phyloP scores from a whole-genome alignment of 2,329 filamentous ascomycete genomes.

The Trichoderma guizhouense region DNA sequence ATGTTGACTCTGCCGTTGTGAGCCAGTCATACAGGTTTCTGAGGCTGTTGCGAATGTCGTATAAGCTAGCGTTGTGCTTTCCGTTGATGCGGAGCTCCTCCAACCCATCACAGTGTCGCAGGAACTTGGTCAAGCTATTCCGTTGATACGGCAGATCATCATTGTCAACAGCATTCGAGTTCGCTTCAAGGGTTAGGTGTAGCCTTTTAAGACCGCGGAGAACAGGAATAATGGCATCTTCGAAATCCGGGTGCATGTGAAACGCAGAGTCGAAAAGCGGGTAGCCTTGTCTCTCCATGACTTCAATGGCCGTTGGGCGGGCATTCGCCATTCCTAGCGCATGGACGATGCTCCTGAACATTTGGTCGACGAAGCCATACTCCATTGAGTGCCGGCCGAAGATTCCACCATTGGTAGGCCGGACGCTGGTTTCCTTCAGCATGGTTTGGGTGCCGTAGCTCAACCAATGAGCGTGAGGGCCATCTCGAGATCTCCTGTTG shows the following conservation, averaged over 20 bases:
- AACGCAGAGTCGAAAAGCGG: slow-evolving; percentile 44
- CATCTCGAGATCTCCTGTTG: slow-evolving; percentile 47
- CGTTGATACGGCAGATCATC: background rate
- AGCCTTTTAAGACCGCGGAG: slow-evolving; percentile 46
- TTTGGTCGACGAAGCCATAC: slow-evolving; percentile 28
- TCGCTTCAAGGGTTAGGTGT: slow-evolving; percentile 28
- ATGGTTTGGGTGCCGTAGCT: slow-evolving; percentile 52
- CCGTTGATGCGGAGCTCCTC: slow-evolving; percentile 22
- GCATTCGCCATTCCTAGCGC: slow-evolving; percentile 41
- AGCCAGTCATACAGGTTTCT: slow-evolving; percentile 20
- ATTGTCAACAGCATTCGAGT: background rate
- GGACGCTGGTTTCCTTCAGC: slow-evolving; percentile 31
- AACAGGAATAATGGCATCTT: slow-evolving; percentile 37
- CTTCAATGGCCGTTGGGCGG: slow-evolving; percentile 44
- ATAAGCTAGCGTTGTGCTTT: background rate
- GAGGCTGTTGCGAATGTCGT: background rate
- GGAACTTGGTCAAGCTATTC: slow-evolving; percentile 24
- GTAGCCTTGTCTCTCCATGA: slow-evolving; percentile 38
- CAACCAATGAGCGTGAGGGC: slow-evolving; percentile 41
- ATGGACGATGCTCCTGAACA: slow-evolving; percentile 42
- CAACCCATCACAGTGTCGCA: background rate
- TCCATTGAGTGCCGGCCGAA: background rate
- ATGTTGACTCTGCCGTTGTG: background rate
- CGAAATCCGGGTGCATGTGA: slow-evolving; percentile 29
- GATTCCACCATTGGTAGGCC: background rate